phyloP scores from a whole-genome alignment of 1,139 yeast genomes.

The Kluyveromyces sp. region DNA sequence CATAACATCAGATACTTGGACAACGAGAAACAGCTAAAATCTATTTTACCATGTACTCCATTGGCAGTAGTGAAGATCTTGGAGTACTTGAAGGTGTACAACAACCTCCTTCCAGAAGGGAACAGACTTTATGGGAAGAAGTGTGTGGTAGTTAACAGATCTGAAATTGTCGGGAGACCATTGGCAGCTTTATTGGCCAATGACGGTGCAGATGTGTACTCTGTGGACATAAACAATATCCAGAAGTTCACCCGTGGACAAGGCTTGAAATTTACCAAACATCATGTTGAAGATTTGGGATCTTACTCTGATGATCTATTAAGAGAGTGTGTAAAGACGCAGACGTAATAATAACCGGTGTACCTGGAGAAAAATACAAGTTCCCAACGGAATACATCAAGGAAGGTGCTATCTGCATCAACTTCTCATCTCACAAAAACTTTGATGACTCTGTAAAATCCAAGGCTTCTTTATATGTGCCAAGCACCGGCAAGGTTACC shows the following conservation, averaged over 20 bases:
- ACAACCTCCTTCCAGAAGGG: slow-evolving; percentile 73
- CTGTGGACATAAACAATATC: slow-evolving; percentile 79
- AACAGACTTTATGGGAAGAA: slow-evolving; percentile 90
- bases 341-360: slow-evolving; percentile 93
- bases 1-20: slow-evolving; percentile 86
- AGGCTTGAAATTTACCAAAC: slow-evolving; percentile 73
- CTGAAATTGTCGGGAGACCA: slow-evolving; percentile 96
- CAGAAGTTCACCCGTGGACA: slow-evolving; percentile 94
- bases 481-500: slow-evolving; percentile 93
- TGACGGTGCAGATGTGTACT: slow-evolving; percentile 94
- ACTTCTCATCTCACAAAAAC: slow-evolving; percentile 84
- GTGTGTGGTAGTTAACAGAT: slow-evolving; percentile 79
- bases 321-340: slow-evolving; percentile 65
- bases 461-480: slow-evolving; percentile 86
- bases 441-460: slow-evolving; percentile 72
- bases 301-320: slow-evolving; percentile 38
- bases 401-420: slow-evolving; percentile 85
- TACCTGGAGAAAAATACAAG: slow-evolving; percentile 74
- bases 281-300: slow-evolving; percentile 68
- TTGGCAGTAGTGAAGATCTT: slow-evolving; percentile 87
- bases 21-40: slow-evolving; percentile 57
- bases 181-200: slow-evolving; percentile 92
- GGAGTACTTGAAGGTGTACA: slow-evolving; percentile 85
- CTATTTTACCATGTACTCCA: slow-evolving; percentile 93
- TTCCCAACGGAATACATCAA: slow-evolving; percentile 74